A percentile compares a stretch with the other conserved stretches of the same genome.
Conservation (phyloP, 495 filamentous ascomycete species). For the Letharia columbiana region DNA sequence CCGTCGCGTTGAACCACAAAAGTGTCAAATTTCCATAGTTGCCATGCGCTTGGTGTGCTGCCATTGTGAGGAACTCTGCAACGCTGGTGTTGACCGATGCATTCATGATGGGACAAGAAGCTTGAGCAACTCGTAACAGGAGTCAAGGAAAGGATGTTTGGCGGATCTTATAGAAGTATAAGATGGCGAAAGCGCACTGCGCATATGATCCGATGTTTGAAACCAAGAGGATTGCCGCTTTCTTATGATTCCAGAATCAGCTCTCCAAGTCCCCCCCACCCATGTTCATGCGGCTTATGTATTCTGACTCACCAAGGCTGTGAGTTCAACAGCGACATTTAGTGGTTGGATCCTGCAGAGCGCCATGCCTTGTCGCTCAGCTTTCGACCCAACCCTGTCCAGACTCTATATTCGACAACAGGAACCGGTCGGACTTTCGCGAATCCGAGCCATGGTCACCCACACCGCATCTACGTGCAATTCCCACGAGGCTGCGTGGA, state of each 20-base stretch:
- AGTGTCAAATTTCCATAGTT: not conserved
- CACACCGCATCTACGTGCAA: no score
- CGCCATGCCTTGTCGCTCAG: not conserved
- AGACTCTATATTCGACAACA: no score
- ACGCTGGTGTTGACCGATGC: constrained; percentile 1
- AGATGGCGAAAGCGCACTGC: not conserved
- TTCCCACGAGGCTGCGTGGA: no score
- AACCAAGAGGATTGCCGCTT: not conserved
- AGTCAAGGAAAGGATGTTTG: not conserved
- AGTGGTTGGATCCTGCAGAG: not conserved
- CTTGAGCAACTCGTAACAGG: not conserved
- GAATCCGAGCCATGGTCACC: no score
- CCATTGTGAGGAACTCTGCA: not conserved
- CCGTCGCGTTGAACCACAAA: not conserved
- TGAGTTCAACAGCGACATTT: not conserved
- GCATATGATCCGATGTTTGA: not conserved
- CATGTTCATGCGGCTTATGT: not conserved
- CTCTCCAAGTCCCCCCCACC: not conserved
- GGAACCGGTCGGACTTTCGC: no score
- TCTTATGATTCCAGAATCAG: not conserved
- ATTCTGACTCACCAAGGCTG: not conserved
- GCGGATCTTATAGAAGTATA: not conserved
- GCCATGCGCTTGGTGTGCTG: not conserved
- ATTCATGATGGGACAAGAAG: constrained; percentile 2
- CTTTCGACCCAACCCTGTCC: not conserved